These are phyloP conservation scores for Fusarium neocosmosporiellum DNA, from an alignment of 2,329 filamentous ascomycete species.

Conservation along the genomic window DNA sequence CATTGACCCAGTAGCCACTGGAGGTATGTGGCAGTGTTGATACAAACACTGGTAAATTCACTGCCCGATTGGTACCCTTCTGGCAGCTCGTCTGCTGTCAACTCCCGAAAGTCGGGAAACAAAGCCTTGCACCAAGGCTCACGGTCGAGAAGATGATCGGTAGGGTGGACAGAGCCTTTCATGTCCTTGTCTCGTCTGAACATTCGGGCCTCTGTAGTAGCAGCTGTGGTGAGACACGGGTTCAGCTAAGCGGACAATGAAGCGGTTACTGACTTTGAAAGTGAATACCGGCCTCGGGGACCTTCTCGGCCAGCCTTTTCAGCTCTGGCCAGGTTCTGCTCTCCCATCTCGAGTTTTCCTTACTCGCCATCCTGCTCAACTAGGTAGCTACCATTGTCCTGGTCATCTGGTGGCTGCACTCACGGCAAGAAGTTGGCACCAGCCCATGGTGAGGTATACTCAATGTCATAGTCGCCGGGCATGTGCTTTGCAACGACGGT, in stretches of 20 bases:
- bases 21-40: slow-evolving; percentile 89
- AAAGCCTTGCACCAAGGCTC: not conserved
- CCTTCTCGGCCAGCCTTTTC: not conserved
- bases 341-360: not conserved
- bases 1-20: slow-evolving; percentile 86
- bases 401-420: not conserved
- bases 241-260: not conserved
- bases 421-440: slow-evolving; percentile 69
- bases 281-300: not conserved
- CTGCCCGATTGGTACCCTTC: slow-evolving; percentile 67
- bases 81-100: not conserved
- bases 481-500: slow-evolving; percentile 3
- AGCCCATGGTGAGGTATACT: slow-evolving; percentile 7
- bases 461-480: slow-evolving; percentile 5
- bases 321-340: not conserved
- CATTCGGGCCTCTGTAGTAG: not conserved
- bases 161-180: not conserved
- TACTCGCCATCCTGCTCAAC: not conserved
- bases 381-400: not conserved
- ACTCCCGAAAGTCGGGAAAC: not conserved
- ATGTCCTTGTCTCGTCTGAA: not conserved
- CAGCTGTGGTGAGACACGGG: not conserved
- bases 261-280: not conserved
- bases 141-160: not conserved
- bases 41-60: slow-evolving; percentile 86